Base-by-base conservation (phyloP, 1,139 yeast genomes). In the Meyerozyma smithsonii region DNA sequence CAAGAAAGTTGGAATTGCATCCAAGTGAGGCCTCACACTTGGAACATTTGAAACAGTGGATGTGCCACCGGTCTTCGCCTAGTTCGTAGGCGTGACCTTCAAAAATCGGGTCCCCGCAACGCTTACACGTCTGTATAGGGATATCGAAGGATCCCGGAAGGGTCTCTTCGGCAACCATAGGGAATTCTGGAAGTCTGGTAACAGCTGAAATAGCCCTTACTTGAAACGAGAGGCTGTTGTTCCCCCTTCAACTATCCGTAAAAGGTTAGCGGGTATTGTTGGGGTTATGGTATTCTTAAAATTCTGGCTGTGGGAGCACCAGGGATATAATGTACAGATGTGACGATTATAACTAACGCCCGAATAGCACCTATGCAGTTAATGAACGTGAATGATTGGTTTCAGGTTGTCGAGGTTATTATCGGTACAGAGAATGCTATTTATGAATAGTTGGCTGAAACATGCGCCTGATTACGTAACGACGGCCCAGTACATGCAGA, bases 21-120 rank as follows among this genome's bases (percentile, higher is more conserved):
- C 95, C 96, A 42, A 92, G 67, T 35, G 82, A 76, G 47, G 78
- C 73, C 33, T 75, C 72, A 61, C 98, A 92, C 51, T 84, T 84
- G 43, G 94, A 84, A 62, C 98, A 92, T 41, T 81, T 76, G 63
- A 92, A 94, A 62, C 97, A 92, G 47, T 84, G 79, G 41, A 88
- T 86, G 59, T 92, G 98, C 98, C 98, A 92, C 50, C 96, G 78
- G 58, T 88, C 92, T 39, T 86, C 95, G 19, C 96, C 96, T 41
- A 84, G 60, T 54, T 84, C 92, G 53, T 84, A 84, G 5, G 92
- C 92, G 51, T 84, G 92, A 17, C 90, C 92, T 47, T 82, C 87
- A 15, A 70, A 67, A 36, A 84, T 83, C 28, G 79, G 62, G 33
- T 55, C 50, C 44, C 58, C 55, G 49, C 77, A 71, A 48, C 68